Base-by-base conservation (phyloP, 2,329 filamentous ascomycete species). In the Pseudogymnoascus destructans region DNA sequence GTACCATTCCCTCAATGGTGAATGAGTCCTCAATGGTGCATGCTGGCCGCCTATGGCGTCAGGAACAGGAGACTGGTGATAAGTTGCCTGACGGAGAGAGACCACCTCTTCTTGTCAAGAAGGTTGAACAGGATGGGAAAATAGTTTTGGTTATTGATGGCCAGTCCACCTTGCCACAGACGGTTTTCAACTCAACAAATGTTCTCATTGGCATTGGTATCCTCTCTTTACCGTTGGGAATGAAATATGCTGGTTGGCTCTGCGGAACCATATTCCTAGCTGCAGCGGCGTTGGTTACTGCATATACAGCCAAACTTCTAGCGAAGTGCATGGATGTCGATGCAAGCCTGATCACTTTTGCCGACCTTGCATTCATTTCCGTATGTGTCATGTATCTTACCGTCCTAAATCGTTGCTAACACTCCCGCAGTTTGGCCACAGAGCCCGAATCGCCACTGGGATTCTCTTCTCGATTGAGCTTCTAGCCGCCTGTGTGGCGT, bases 111-210 rank as follows among this genome's bases (percentile, higher is more conserved):
- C 74, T 95, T n/a, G 85, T 96, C 57, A 92, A 90, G 73, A 87
- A 91, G 70, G 80, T 95, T 10, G 87, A 95, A 69, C 87, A 93
- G 65, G 89, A 93, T 64, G 89, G 93, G 40, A 89, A 86, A 67
- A 80, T 92, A 54, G 82, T 95, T 59, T 80, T 92, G 64, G 80
- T 92, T 2, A 84, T 95, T 2, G 86, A 95, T 61, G 92, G 92
- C 36, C 90, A 95, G 73, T 95, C 89, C n/a, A 98, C 92, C 0
- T 77, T 97, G 13, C 90, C 90, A 0, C 92, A 97, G 73, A 97
- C 92, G 5, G 80, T 96, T 62, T 95, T 97, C 77, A 98, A 98
- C 72, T 95, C 89, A 2, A 92, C 58, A 25, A 79, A 77, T 63
- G 89, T 95, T 56, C 75, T 96, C 60, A 92, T 96, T 61, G 91